Base-by-base conservation (phyloP, 2,329 filamentous ascomycete species). In the Penicillium occitanis region DNA sequence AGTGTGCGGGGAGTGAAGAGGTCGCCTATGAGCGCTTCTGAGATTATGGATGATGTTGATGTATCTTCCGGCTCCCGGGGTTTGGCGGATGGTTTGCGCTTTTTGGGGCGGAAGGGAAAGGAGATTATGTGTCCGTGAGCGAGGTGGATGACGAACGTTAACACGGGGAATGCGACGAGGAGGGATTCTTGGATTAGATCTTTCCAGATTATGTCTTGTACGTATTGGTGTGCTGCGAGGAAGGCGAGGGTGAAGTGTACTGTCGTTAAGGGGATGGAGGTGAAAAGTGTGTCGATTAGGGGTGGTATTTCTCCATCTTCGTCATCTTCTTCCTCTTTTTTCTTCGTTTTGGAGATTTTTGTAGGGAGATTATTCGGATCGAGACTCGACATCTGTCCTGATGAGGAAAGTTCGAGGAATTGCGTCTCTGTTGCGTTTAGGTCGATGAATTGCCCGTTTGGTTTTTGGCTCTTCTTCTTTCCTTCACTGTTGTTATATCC, bases 171-270 rank as follows among this genome's bases (percentile, higher is more conserved):
- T 0, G 80, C 77, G 8, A 77, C 71, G 35, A 77, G 72, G 1
- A 76, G 48, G 0, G 80, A 78, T 35, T 80, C 75, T 65, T 72
- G 72, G 7, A 78, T 48, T 8, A 79, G 71, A n/a, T 68, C 70
- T 17, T 71, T 66, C 5, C 78, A 53, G 3, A 74, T 70, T 62
- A 76, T 77, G 3, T 73, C 70, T 71, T 81, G 75, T 1, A 79
- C 78, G 69, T 82, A 83, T 70, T 82, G 81, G 69, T 82, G 79
- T 14, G 80, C 78, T 1, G 81, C 80, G 37, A 83, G 74, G 68
- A 79, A 81, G 42, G 77, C 75, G 40, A 83, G 74, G 3, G 81
- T 83, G 65, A 82, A 75, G 70, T 83, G 80, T 11, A 82, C 72
- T 37, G 76, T 76, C 19, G 79, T 77, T 22, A 83, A 74, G 0